Percentiles rank a stretch among this genome's conserved stretches.
phyloP scores from a whole-genome alignment of 352 stramenopile genomes.

The Lagenidium sp. region DNA sequence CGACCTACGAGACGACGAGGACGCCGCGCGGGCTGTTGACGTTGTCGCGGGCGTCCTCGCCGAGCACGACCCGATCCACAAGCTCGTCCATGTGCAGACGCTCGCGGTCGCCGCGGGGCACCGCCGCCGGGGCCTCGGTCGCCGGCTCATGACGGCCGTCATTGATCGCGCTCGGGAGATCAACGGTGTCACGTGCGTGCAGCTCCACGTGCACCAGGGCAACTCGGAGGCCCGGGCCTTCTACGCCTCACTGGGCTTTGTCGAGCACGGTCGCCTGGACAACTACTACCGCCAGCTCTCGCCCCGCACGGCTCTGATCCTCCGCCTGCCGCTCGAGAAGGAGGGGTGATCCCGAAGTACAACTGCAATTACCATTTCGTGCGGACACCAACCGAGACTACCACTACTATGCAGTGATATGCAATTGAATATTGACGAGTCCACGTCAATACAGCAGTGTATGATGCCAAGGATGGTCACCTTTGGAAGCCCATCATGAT shows the following conservation, averaged over 20 bases:
- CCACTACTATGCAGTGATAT: no score
- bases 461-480: no score
- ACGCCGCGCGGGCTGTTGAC: neutral
- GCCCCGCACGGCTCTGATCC: slow-evolving; percentile 35
- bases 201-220: slow-evolving; percentile 49
- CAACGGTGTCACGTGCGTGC: slow-evolving; percentile 10
- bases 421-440: no score
- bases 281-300: slow-evolving; percentile 60
- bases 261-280: slow-evolving; percentile 29
- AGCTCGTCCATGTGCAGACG: slow-evolving; percentile 15
- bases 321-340: no score
- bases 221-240: slow-evolving; percentile 58
- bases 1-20: neutral
- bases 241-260: slow-evolving; percentile 42
- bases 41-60: slow-evolving; percentile 10
- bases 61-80: slow-evolving; percentile 14
- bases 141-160: slow-evolving; percentile 24
- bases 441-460: no score
- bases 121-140: slow-evolving; percentile 14
- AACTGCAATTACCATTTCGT: no score
- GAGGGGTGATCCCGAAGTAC: no score
- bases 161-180: slow-evolving; percentile 12
- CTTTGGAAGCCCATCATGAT: no score
- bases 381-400: no score
- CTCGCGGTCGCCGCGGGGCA: slow-evolving; percentile 9